Percentiles rank a stretch among this genome's conserved stretches.
phyloP scores from a whole-genome alignment of 306 rosid species.

The Begonia fuchsioides region DNA sequence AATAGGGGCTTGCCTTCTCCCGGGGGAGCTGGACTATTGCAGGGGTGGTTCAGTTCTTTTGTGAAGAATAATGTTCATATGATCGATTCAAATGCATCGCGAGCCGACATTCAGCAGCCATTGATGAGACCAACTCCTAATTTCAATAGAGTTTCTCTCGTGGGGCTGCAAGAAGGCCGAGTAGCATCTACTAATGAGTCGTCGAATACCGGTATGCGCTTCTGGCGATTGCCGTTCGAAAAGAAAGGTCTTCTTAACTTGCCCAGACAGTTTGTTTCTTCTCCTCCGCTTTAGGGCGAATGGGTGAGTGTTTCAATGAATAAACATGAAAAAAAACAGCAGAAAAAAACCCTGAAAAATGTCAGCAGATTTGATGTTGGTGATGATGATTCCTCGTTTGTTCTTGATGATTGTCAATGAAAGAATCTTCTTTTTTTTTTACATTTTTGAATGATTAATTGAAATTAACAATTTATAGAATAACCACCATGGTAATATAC shows the following conservation, averaged over 20 bases:
- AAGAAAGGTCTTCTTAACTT: slow-evolving; percentile 89
- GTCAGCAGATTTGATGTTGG: slow-evolving; percentile 35
- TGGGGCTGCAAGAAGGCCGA: slow-evolving; percentile 64
- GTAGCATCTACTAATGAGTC: slow-evolving; percentile 32
- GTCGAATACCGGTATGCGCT: slow-evolving; percentile 47
- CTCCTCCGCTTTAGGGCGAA: slow-evolving; percentile 70
- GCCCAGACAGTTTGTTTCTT: slow-evolving; percentile 95
- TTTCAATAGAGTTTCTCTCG: slow-evolving; percentile 32
- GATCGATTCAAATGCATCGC: slow-evolving; percentile 35
- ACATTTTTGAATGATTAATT: too few relatives aligned
- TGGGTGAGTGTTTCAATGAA: slow-evolving; percentile 34
- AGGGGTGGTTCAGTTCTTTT: slow-evolving; percentile 51
- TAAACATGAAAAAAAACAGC: slow-evolving; percentile 27
- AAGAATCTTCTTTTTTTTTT: too few relatives aligned
- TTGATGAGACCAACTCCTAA: slow-evolving; percentile 34
- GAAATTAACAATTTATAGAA: too few relatives aligned
- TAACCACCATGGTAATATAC: too few relatives aligned
- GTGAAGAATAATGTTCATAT: slow-evolving; percentile 29
- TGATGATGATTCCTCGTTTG: slow-evolving; percentile 24
- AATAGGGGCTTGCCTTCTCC: slow-evolving; percentile 42
- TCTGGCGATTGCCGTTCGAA: slow-evolving; percentile 90
- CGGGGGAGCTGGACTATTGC: slow-evolving; percentile 45
- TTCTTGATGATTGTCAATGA: slow-evolving; percentile 23
- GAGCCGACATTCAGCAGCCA: slow-evolving; percentile 32
- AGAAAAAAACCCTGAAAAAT: slow-evolving; percentile 6